These are phyloP conservation scores for Alternaria triticina DNA, from an alignment of 2,329 filamentous ascomycete species.

Conservation along the genomic window DNA sequence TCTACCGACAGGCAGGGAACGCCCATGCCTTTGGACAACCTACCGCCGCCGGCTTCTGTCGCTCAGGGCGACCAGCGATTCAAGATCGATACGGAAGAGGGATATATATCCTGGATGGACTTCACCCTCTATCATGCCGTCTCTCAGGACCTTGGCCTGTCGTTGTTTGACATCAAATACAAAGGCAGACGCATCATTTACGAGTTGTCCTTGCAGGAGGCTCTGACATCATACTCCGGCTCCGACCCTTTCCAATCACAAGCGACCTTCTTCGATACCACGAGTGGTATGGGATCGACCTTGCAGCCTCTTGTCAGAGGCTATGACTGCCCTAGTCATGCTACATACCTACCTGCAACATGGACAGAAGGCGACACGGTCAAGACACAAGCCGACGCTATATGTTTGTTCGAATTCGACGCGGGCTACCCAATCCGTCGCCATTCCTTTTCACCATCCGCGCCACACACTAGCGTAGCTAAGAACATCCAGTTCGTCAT, in stretches of 20 bases:
- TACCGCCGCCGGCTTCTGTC: constrained; percentile 60
- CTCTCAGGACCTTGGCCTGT: constrained; percentile 56
- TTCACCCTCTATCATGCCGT: constrained; percentile 61
- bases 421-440: constrained; percentile 41
- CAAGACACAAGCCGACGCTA: constrained; percentile 45
- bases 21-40: constrained; percentile 55
- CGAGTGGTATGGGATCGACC: constrained; percentile 57
- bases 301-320: constrained; percentile 53
- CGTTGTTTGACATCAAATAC: constrained; percentile 60
- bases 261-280: constrained; percentile 57
- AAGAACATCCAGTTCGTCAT: constrained; percentile 51
- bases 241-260: constrained; percentile 56
- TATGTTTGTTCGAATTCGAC: constrained; percentile 50
- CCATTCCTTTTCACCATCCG: constrained; percentile 24
- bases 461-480: constrained; percentile 36
- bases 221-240: constrained; percentile 60
- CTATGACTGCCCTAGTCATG: constrained; percentile 61
- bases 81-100: constrained; percentile 50
- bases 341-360: constrained; percentile 58
- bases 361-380: constrained; percentile 49
- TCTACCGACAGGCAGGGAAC: constrained; percentile 52
- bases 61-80: constrained; percentile 52
- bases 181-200: constrained; percentile 64
- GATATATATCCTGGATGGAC: constrained; percentile 61
- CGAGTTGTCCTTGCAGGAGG: constrained; percentile 63